phyloP scores from a whole-genome alignment of 805 yeast species.

The Candida sanyiensis region DNA sequence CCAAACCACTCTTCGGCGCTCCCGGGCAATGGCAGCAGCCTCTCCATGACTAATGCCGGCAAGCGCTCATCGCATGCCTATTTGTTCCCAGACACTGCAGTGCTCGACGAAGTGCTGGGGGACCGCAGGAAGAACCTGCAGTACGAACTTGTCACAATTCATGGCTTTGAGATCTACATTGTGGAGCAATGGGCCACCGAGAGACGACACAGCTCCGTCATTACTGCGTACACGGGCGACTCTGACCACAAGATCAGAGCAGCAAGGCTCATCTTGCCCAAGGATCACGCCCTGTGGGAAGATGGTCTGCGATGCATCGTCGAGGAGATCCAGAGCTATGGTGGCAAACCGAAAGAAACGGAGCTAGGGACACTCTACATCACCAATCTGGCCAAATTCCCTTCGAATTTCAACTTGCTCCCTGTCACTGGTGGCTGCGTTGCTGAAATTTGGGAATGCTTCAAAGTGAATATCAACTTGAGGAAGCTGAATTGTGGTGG shows the following conservation, averaged over 20 bases:
- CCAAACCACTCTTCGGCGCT: no score
- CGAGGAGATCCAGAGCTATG: constrained; percentile 57
- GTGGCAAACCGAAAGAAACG: constrained; percentile 63
- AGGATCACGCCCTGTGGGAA: constrained; percentile 29
- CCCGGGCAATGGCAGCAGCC: no score
- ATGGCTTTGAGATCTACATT: constrained; percentile 83
- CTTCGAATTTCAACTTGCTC: constrained; percentile 65
- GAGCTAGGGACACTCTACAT: constrained; percentile 62
- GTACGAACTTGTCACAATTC: constrained; percentile 43
- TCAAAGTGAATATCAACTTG: constrained; percentile 70
- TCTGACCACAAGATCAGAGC: constrained; percentile 56
- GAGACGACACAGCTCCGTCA: constrained; percentile 58
- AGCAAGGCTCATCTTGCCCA: constrained; percentile 48
- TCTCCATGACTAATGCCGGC: no score
- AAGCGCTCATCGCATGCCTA: no score
- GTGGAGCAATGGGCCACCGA: constrained; percentile 94
- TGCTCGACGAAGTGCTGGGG: constrained; percentile 38
- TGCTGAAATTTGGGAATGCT: constrained; percentile 44
- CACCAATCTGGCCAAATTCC: constrained; percentile 76
- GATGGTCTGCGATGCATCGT: constrained; percentile 51
- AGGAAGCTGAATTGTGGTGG: constrained; percentile 80
- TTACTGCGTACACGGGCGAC: constrained; percentile 85
- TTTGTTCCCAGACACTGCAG: constrained; percentile 53
- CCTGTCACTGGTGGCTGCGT: constrained; percentile 56
- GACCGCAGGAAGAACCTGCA: constrained; percentile 28